Evolutionary conservation across 176 grass and related monocot genomes (phyloP).

Genomic region (Pharus latifolius): DNA sequence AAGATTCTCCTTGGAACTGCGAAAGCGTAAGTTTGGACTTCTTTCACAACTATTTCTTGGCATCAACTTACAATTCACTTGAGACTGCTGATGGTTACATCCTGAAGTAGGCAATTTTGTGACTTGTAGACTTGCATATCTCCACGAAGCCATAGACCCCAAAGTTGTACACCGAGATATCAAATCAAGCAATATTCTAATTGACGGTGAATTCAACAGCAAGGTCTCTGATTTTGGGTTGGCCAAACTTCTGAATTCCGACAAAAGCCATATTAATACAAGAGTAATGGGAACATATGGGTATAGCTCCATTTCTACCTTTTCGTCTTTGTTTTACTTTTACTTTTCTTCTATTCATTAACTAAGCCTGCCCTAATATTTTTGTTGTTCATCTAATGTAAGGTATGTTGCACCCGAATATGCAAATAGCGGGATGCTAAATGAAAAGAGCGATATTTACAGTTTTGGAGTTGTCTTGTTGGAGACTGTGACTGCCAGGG

Average conservation of each 20-base stretch:
- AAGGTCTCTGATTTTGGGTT: conserved; percentile 98
- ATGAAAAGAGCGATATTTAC: conserved; percentile 96
- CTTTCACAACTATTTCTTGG: background rate
- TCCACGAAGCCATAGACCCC: conserved; percentile 93
- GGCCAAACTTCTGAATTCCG: conserved; percentile 90
- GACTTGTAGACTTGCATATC: conserved; percentile 67
- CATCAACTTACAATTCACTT: background rate
- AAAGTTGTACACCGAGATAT: conserved; percentile 98
- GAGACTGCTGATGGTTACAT: background rate
- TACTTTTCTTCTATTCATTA: background rate
- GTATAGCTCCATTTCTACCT: conserved; percentile 23
- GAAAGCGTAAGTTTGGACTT: conserved; percentile 71
- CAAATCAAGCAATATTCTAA: conserved; percentile 97
- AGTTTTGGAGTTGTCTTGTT: conserved; percentile 94
- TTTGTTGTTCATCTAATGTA: conserved; percentile 19
- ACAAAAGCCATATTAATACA: conserved; percentile 81
- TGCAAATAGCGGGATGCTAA: conserved; percentile 82
- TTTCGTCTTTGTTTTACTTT: background rate
- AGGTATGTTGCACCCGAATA: conserved; percentile 99
- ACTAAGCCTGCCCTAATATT: conserved; percentile 13
- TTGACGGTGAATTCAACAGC: conserved; percentile 76
- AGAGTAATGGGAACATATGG: conserved; percentile 99
- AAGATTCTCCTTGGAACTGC: conserved; percentile 88
- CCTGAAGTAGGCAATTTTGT: conserved; percentile 7
- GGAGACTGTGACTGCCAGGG: conserved; percentile 74